A percentile compares a stretch with the other conserved stretches of the same genome.
phyloP scores from a whole-genome alignment of 2,329 filamentous ascomycete genomes.

The Diplodia scrobiculata region DNA sequence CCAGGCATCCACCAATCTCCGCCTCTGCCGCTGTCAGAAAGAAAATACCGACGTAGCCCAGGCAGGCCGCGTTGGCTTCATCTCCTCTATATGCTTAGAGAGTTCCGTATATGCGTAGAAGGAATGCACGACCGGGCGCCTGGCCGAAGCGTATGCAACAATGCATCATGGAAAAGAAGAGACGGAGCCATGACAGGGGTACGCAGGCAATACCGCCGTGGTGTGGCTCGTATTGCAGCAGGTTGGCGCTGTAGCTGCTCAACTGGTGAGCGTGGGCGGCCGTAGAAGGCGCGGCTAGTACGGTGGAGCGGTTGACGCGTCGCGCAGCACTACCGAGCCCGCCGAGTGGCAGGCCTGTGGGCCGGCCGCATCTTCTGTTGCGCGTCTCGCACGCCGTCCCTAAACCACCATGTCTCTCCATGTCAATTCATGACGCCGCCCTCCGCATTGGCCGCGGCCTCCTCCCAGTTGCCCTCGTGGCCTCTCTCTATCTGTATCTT shows the following conservation, averaged over 20 bases:
- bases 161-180: slow-evolving; percentile 36
- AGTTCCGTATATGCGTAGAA: slow-evolving; percentile 59
- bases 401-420: slow-evolving; percentile 43
- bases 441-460: slow-evolving; percentile 53
- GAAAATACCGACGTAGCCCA: slow-evolving; percentile 53
- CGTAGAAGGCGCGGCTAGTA: background rate
- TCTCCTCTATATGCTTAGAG: slow-evolving; percentile 56
- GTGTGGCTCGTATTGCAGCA: slow-evolving; percentile 55
- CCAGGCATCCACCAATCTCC: background rate
- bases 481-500: slow-evolving; percentile 79
- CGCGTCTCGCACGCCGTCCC: background rate
- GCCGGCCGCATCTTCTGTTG: background rate
- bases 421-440: slow-evolving; percentile 55
- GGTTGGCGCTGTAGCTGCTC: slow-evolving; percentile 52
- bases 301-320: background rate
- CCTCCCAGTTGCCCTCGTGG: slow-evolving; percentile 67
- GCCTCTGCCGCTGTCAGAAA: slow-evolving; percentile 32
- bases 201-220: slow-evolving; percentile 52
- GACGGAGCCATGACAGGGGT: slow-evolving; percentile 54
- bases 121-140: slow-evolving; percentile 57
- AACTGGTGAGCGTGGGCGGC: background rate
- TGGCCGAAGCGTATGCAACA: slow-evolving; percentile 53
- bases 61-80: slow-evolving; percentile 64
- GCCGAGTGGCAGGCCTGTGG: background rate
- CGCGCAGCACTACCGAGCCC: background rate